phyloP scores from a whole-genome alignment of 805 yeast genomes.

The Wickerhamiella allomyrinae region DNA sequence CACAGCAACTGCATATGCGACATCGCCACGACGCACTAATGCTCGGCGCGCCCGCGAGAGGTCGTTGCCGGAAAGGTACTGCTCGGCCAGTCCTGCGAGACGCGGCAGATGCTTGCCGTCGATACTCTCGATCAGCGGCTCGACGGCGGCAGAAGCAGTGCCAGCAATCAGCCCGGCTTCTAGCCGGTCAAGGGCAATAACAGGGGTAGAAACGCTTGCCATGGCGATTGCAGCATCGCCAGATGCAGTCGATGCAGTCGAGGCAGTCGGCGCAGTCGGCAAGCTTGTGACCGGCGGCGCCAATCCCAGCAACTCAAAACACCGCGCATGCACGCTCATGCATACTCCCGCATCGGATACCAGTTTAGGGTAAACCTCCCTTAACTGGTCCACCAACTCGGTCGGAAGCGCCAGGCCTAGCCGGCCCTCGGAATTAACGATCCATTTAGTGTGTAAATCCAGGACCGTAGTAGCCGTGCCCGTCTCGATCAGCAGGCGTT shows the following conservation, averaged over 20 bases:
- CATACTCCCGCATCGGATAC: background rate
- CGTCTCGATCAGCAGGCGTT: background rate
- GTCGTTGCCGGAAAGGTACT: slow-evolving; percentile 14
- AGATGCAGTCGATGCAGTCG: background rate
- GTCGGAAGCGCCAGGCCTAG: background rate
- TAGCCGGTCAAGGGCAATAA: background rate
- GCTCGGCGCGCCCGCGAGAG: slow-evolving; percentile 21
- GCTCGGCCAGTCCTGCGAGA: slow-evolving; percentile 9
- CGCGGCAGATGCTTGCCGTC: slow-evolving; percentile 2
- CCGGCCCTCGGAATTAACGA: background rate
- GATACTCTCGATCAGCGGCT: background rate
- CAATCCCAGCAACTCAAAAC: background rate
- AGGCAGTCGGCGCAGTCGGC: background rate
- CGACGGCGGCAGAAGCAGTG: background rate
- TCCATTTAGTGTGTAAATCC: background rate
- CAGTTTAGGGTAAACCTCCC: background rate
- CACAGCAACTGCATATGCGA: slow-evolving; percentile 16
- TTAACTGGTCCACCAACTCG: background rate
- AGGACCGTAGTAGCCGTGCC: slow-evolving; percentile 4
- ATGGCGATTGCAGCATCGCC: background rate
- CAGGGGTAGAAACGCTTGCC: background rate
- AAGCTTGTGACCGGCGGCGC: background rate
- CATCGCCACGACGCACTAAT: slow-evolving; percentile 18
- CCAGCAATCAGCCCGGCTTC: background rate
- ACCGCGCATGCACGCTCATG: background rate